Conservation (phyloP, 1,139 yeast species). For the Candida glucosophila region DNA sequence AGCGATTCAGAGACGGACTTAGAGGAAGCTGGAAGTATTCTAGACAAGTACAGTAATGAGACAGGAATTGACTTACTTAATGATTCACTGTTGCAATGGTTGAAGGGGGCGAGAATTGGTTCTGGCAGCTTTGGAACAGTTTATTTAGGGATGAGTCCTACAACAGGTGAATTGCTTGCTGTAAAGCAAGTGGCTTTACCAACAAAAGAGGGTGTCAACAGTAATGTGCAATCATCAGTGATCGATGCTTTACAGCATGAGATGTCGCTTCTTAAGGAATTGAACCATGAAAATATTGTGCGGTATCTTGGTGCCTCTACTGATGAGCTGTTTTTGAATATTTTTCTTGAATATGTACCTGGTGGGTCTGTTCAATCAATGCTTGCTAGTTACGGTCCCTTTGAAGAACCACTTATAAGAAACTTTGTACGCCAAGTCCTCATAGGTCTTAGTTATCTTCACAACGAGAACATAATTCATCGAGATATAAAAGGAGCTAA, state of each 20-base stretch:
- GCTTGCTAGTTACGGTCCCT: constrained; percentile 81
- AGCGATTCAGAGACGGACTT: constrained; percentile 25
- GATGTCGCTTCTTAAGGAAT: constrained; percentile 65
- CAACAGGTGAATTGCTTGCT: constrained; percentile 94
- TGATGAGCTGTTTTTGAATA: constrained; percentile 63
- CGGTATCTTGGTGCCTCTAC: constrained; percentile 81
- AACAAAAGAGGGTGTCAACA: constrained; percentile 21
- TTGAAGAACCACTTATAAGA: constrained; percentile 81
- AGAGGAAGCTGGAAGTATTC: constrained; percentile 11
- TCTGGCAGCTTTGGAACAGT: constrained; percentile 95
- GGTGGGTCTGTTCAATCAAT: constrained; percentile 93
- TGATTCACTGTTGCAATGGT: constrained; percentile 69
- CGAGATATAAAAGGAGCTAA: constrained; percentile 93
- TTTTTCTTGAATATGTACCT: constrained; percentile 89
- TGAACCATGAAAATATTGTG: constrained; percentile 89
- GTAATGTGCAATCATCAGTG: constrained; percentile 49
- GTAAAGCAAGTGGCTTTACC: constrained; percentile 86
- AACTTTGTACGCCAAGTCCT: constrained; percentile 80
- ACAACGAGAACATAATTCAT: constrained; percentile 76
- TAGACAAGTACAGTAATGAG: too few species aligned
- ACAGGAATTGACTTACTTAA: constrained; percentile 9
- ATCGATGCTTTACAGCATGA: constrained; percentile 82
- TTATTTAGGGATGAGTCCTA: constrained; percentile 82
- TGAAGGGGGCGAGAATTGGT: constrained; percentile 87
- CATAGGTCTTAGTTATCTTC: constrained; percentile 74